Percentiles rank a stretch among this genome's conserved stretches.
Evolutionary conservation across 2,329 filamentous ascomycete species (phyloP).

Genomic region (Aureobasidium sp.): DNA sequence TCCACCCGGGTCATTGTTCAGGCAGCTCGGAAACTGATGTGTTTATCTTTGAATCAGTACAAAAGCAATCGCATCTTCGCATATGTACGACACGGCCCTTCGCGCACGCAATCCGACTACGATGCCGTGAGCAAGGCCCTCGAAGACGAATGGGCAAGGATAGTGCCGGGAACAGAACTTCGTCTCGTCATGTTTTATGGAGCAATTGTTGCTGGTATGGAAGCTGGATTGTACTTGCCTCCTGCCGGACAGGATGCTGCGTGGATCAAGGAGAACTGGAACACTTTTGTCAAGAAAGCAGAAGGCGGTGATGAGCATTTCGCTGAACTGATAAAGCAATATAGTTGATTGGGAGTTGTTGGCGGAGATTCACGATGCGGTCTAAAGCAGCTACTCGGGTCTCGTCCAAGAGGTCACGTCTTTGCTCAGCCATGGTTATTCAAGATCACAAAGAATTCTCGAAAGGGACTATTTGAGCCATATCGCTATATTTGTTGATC

Average conservation of each 20-base stretch:
- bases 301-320: conserved; percentile 31
- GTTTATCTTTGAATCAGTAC: background rate
- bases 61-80: conserved; percentile 30
- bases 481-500: no score
- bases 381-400: background rate
- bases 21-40: background rate
- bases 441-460: no score
- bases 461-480: no score
- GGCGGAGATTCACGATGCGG: background rate
- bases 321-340: conserved; percentile 7
- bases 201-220: conserved; percentile 26
- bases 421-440: background rate
- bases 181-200: conserved; percentile 20
- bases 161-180: conserved; percentile 25
- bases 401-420: background rate
- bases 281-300: conserved; percentile 29
- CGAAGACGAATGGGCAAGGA: conserved; percentile 24
- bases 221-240: conserved; percentile 28
- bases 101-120: conserved; percentile 28
- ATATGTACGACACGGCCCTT: conserved; percentile 30
- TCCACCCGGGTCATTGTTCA: no score
- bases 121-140: conserved; percentile 24
- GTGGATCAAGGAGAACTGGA: conserved; percentile 30
- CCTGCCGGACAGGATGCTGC: conserved; percentile 26
- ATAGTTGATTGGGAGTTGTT: background rate